Evolutionary conservation across 768 basidiomycete genomes (phyloP), one percentile per base, ranked within the genome.

Genomic region (Stropharia rugosoannulata): DNA sequence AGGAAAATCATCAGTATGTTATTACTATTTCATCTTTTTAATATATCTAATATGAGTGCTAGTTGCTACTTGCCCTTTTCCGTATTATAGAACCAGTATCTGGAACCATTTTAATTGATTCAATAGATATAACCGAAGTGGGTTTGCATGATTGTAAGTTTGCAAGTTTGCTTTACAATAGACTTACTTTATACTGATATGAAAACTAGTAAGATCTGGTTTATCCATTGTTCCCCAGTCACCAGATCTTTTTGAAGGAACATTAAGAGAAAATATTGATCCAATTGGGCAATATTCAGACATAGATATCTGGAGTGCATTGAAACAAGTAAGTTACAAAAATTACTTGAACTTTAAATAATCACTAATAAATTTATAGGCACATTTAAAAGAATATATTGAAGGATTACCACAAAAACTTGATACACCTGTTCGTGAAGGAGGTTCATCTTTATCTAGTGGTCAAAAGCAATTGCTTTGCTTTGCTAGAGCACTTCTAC

Each of bases 391-490:
- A 68, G 75, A 81, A 44, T 92, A 85, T 64, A 76, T 90, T 15
- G 84, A 90, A 57, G 76, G 69, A 15, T 71, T 90, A 2, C 75
- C 87, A 0, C 85, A 82, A 54, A 82, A 83, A 16, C 75, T 93
- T 6, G 92, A 94, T 66, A 83, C 90, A 1, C 73, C 78, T 2
- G 85, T 94, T 16, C 73, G 82, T 55, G 92, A 94, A 71, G 90
- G 86, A 8, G 93, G 93, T 0, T 81, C 83, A 19, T 93, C 93
- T 7, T 74, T 97, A 47, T 90, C 88, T 8, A 75, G 89, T 25
- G 95, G 95, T 5, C 95, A 97, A 68, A 72, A 89, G 38, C 95
- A 97, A 66, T 71, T 98, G 4, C 67, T 98, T 10, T 97, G 93
- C 68, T 94, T 97, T 64, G 90, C 95, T 1, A 73, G 94, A 49